phyloP scores from a whole-genome alignment of 2,329 filamentous ascomycete genomes.

The Fusarium scirpi region DNA sequence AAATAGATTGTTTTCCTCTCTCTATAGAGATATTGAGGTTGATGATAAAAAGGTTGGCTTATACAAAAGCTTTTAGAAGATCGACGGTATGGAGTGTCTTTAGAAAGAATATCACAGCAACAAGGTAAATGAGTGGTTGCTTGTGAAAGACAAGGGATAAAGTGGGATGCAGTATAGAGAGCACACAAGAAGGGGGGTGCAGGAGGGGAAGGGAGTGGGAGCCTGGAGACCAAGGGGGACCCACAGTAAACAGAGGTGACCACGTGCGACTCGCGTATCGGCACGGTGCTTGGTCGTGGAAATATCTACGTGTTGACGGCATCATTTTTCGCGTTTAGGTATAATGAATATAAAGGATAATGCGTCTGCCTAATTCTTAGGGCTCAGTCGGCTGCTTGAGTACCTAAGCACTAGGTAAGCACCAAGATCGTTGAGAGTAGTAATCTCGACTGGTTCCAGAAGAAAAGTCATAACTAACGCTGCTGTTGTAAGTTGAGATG shows the following conservation, averaged over 20 bases:
- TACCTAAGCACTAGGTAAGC: background rate
- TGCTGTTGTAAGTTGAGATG: background rate
- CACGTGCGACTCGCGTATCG: background rate
- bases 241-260: background rate
- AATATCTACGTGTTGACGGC: background rate
- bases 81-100: slow-evolving; percentile 7
- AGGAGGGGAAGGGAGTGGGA: background rate
- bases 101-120: background rate
- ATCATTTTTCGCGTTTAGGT: background rate
- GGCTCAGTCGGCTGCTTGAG: background rate
- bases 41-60: slow-evolving; percentile 6
- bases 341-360: background rate
- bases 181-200: slow-evolving; percentile 3
- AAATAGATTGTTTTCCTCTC: background rate
- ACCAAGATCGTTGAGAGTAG: background rate
- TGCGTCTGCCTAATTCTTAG: background rate
- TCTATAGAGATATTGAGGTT: background rate
- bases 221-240: background rate
- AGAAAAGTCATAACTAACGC: background rate
- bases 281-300: slow-evolving; percentile 5
- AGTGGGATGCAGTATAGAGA: slow-evolving; percentile 4
- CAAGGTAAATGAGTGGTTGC: slow-evolving; percentile 17
- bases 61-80: slow-evolving; percentile 3
- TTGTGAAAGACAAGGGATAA: slow-evolving; percentile 7
- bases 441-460: background rate